phyloP scores from a whole-genome alignment of 345 rosid genomes.

The Erysimum cheiranthoides region DNA sequence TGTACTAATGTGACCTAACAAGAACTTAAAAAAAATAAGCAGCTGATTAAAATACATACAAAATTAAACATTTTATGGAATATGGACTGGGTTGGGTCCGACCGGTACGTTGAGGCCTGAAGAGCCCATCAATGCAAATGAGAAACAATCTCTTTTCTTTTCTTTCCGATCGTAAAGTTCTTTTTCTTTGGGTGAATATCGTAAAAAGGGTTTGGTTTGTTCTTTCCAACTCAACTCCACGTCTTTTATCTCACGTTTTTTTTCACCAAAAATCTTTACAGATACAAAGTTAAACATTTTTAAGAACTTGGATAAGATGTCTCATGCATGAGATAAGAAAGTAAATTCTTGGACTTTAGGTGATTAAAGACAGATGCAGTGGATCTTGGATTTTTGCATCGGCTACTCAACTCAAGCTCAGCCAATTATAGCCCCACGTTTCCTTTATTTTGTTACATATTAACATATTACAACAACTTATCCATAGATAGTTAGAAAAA shows the following conservation, averaged over 20 bases:
- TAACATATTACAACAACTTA: neutral
- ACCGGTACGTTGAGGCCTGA: neutral
- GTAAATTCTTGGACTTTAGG: slow-evolving; percentile 18
- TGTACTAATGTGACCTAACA: too few species aligned
- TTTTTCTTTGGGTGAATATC: slow-evolving; percentile 21
- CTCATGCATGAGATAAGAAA: slow-evolving; percentile 31
- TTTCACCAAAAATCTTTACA: slow-evolving; percentile 34
- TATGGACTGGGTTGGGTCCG: neutral
- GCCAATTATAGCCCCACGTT: slow-evolving; percentile 13
- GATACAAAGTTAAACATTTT: slow-evolving; percentile 26
- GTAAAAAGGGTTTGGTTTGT: slow-evolving; percentile 8
- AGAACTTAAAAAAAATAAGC: too few species aligned
- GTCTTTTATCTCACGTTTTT: slow-evolving; percentile 31
- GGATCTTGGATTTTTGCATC: slow-evolving; percentile 15
- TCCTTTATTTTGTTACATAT: slow-evolving; percentile 5
- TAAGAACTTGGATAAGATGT: slow-evolving; percentile 33
- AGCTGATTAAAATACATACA: too few species aligned
- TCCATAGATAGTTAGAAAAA: too few species aligned
- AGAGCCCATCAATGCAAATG: neutral
- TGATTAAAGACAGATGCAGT: slow-evolving; percentile 24
- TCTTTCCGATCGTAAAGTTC: slow-evolving; percentile 10
- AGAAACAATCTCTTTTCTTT: neutral
- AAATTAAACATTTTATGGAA: too few species aligned
- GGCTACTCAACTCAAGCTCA: slow-evolving; percentile 10
- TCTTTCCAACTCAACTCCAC: slow-evolving; percentile 43